These are phyloP conservation scores for Plasmodium vivax DNA, from an alignment of 169 alveolate genomes.

Conservation along the genomic window DNA sequence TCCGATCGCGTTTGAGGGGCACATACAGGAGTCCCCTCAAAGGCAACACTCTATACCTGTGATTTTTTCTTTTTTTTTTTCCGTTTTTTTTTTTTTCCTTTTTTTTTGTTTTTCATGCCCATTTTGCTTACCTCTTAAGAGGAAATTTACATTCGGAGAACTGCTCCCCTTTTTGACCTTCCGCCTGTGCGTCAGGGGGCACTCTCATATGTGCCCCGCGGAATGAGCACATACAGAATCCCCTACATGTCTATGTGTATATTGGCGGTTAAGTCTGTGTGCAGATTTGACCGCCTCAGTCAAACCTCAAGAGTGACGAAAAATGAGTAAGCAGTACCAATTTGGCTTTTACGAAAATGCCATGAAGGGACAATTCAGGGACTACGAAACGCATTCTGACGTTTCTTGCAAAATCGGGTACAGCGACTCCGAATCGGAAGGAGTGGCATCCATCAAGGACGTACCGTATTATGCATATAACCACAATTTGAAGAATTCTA, in stretches of 20 bases:
- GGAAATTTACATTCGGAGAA: neutral
- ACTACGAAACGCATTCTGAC: slow-evolving; percentile 62
- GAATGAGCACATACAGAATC: neutral
- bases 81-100: no score
- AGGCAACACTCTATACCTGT: neutral
- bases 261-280: neutral
- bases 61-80: neutral
- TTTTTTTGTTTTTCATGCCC: neutral
- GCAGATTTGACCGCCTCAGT: neutral
- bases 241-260: neutral
- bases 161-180: neutral
- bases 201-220: neutral
- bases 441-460: slow-evolving; percentile 68
- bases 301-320: neutral
- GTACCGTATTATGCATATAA: slow-evolving; percentile 47
- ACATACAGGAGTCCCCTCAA: neutral
- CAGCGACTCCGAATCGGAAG: slow-evolving; percentile 74
- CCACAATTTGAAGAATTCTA: slow-evolving; percentile 20
- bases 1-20: neutral
- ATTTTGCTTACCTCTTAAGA: neutral
- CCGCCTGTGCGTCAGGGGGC: neutral
- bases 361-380: slow-evolving; percentile 32
- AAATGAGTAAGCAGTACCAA: slow-evolving; percentile 40
- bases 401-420: slow-evolving; percentile 69
- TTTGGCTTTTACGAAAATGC: slow-evolving; percentile 20